A percentile compares a stretch with the other conserved stretches of the same genome.
phyloP scores from a whole-genome alignment of 176 grass and related monocot genomes.

The Oryza rufipogon region DNA sequence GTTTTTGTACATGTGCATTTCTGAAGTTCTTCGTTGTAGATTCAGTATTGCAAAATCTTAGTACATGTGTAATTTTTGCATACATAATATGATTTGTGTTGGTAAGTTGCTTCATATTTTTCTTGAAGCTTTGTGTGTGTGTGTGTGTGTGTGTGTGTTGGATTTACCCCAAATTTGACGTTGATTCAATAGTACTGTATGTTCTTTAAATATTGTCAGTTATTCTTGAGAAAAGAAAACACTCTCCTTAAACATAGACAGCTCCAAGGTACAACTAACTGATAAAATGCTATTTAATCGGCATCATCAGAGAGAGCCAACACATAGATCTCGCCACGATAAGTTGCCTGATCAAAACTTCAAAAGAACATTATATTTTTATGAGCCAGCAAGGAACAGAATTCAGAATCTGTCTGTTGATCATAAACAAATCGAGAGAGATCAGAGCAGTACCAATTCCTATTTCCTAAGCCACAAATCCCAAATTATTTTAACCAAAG shows the following conservation, averaged over 20 bases:
- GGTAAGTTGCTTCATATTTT: not conserved
- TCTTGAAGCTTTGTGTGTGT: not conserved
- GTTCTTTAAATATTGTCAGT: not conserved
- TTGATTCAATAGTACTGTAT: not conserved
- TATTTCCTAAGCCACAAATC: not conserved
- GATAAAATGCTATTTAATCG: not conserved
- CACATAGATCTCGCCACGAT: conserved; percentile 12
- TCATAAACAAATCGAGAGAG: not conserved
- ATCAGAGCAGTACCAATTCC: not conserved
- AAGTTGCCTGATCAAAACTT: not conserved
- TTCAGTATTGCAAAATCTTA: too few species aligned
- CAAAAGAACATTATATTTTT: not conserved
- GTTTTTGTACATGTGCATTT: not conserved
- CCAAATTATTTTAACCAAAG: not conserved
- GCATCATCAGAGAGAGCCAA: not conserved
- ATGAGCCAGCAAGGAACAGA: conserved; percentile 6
- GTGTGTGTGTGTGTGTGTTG: not conserved
- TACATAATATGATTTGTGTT: not conserved
- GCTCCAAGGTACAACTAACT: not conserved
- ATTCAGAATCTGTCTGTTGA: conserved; percentile 3
- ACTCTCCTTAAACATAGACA: not conserved
- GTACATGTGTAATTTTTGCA: not conserved
- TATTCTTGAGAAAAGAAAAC: not conserved
- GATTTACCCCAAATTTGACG: not conserved
- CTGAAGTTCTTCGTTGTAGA: too few species aligned